Percentiles rank a stretch among this genome's conserved stretches.
Conservation (phyloP, 495 filamentous ascomycete genomes). For the Hypoxylon perforatum region DNA sequence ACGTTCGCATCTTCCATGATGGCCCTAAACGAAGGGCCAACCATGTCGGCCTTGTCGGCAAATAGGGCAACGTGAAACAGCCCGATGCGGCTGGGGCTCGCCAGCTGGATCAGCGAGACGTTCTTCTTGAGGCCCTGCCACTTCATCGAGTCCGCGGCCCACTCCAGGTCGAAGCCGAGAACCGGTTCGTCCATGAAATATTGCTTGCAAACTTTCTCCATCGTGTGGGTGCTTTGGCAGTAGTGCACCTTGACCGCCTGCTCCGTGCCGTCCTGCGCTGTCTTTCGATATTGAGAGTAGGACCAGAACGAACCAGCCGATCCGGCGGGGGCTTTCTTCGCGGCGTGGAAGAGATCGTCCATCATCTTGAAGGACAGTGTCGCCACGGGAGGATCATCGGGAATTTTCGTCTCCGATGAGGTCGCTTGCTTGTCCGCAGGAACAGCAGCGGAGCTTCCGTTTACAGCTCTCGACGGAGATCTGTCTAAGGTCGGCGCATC, state of each 20-base stretch:
- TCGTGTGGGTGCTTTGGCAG: constrained; percentile 71
- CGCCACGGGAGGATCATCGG: constrained; percentile 46
- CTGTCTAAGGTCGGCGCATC: constrained; percentile 3
- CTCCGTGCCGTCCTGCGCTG: constrained; percentile 45
- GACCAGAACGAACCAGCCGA: constrained; percentile 70
- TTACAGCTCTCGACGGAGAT: constrained; percentile 7
- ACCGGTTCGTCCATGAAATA: constrained; percentile 76
- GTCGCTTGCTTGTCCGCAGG: constrained; percentile 6
- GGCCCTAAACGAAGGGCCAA: constrained; percentile 73
- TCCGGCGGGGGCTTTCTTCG: constrained; percentile 53
- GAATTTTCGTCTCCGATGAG: neutral
- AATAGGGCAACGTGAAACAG: constrained; percentile 82
- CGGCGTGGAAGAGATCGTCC: constrained; percentile 55
- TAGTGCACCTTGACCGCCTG: constrained; percentile 75
- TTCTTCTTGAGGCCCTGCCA: constrained; percentile 67
- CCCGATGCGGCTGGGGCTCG: constrained; percentile 79
- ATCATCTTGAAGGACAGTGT: constrained; percentile 58
- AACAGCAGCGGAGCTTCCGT: constrained; percentile 14
- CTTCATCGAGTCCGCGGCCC: constrained; percentile 65
- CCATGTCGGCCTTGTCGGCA: constrained; percentile 65
- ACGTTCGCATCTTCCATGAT: constrained; percentile 77
- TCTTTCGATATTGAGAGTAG: constrained; percentile 69
- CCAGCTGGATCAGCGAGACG: constrained; percentile 82
- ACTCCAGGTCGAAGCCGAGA: constrained; percentile 89
- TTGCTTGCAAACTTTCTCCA: constrained; percentile 70